Percentiles rank a stretch among this genome's conserved stretches.
These are phyloP conservation scores for Zhuliangozyma parablackwelliae DNA, from an alignment of 1,139 yeast genomes.

Conservation along the genomic window DNA sequence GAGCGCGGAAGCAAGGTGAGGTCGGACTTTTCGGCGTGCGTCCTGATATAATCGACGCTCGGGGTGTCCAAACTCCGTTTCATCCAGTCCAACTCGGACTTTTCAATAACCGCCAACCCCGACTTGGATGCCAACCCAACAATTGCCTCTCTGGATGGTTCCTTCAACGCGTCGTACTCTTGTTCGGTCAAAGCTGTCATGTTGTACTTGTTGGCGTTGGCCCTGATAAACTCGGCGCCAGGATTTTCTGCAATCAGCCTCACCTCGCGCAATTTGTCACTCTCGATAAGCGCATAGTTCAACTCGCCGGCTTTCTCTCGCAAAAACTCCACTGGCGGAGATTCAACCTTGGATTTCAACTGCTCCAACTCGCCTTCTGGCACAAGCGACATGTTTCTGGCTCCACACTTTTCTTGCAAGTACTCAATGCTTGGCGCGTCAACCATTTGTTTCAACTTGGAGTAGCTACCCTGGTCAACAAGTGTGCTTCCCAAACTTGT, in stretches of 20 bases:
- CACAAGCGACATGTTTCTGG: conserved; percentile 5
- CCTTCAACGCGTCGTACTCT: conserved; percentile 18
- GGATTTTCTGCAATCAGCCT: conserved; percentile 17
- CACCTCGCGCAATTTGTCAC: conserved; percentile 1
- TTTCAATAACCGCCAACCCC: conserved; percentile 14
- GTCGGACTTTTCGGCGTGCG: conserved; percentile 14
- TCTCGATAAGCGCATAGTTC: conserved; percentile 1
- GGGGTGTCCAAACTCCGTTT: conserved; percentile 11
- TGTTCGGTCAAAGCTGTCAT: conserved; percentile 19
- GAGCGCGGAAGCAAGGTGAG: conserved; percentile 12
- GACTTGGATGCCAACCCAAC: conserved; percentile 10
- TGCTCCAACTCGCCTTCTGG: conserved; percentile 2
- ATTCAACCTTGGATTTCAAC: conserved; percentile 5
- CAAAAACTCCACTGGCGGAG: conserved; percentile 20
- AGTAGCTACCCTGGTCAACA: conserved; percentile 16
- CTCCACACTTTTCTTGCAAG: conserved; percentile 15
- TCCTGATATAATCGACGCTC: conserved; percentile 12
- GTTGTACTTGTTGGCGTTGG: conserved; percentile 11
- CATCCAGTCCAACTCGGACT: conserved; percentile 9
- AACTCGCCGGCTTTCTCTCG: conserved; percentile 10
- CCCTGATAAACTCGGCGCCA: conserved; percentile 18
- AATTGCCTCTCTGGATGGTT: conserved; percentile 19
- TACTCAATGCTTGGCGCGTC: conserved; percentile 18
- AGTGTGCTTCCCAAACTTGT: conserved; percentile 9
- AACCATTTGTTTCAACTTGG: conserved; percentile 10